Evolutionary conservation across 2,329 filamentous ascomycete species (phyloP).

Genomic region (Chrysosporium keratinophilum): DNA sequence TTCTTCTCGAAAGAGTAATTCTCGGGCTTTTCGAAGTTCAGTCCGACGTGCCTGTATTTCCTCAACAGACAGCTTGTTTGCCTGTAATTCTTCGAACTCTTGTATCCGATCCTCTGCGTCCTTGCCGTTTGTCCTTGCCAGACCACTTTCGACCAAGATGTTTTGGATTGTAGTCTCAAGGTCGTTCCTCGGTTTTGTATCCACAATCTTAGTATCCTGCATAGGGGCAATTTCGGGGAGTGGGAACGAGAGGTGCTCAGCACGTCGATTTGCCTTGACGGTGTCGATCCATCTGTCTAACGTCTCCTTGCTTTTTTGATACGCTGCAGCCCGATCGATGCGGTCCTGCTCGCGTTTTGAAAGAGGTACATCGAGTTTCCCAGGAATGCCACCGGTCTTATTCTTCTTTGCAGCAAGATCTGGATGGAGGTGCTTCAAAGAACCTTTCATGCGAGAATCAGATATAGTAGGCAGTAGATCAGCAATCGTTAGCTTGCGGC

Average conservation of each 20-base stretch:
- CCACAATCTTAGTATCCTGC: slow-evolving; percentile 45
- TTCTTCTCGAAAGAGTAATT: slow-evolving; percentile 79
- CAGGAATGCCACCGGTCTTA: slow-evolving; percentile 45
- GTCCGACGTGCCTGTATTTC: slow-evolving; percentile 62
- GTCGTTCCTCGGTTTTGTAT: slow-evolving; percentile 60
- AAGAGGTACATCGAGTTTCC: slow-evolving; percentile 72
- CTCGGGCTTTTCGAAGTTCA: slow-evolving; percentile 67
- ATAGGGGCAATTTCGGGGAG: slow-evolving; percentile 60
- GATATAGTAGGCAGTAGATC: slow-evolving; percentile 64
- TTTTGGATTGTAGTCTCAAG: slow-evolving; percentile 76
- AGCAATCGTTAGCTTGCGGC: slow-evolving; percentile 60
- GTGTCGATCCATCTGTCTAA: slow-evolving; percentile 88
- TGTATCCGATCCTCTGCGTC: slow-evolving; percentile 54
- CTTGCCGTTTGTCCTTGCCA: slow-evolving; percentile 50
- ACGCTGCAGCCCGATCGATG: slow-evolving; percentile 70
- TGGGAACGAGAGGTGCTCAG: slow-evolving; percentile 83
- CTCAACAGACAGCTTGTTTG: slow-evolving; percentile 60
- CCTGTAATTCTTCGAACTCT: slow-evolving; percentile 58
- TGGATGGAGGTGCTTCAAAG: slow-evolving; percentile 58
- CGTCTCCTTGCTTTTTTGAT: slow-evolving; percentile 83
- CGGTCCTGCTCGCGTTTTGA: slow-evolving; percentile 78
- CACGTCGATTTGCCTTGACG: slow-evolving; percentile 83
- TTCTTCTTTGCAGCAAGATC: slow-evolving; percentile 33
- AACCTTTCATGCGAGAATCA: slow-evolving; percentile 66
- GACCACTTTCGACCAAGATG: slow-evolving; percentile 81